Evolutionary conservation across 1,284 basidiomycete genomes (phyloP), one percentile per base, ranked within the genome.

Genomic region (Irpex sp.): DNA sequence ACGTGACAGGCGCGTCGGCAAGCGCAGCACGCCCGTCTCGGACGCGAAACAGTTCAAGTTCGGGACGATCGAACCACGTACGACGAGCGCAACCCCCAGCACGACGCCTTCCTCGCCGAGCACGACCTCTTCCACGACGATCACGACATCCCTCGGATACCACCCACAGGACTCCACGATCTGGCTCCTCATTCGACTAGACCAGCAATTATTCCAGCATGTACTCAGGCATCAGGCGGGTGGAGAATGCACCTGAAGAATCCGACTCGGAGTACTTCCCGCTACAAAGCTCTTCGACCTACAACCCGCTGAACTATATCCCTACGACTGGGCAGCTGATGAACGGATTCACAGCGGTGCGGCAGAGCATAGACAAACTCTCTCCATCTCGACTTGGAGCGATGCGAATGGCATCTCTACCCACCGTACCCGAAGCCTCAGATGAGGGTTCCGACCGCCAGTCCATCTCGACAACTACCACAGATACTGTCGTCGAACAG

Each of bases 381-480:
- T 62, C 61, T 7, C 61, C 61, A 6, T 59, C 57, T 53, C 57
- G 61, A 15, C 11, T 55, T 11, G 53, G 53, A n/a, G 56, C 61
- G 2, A 62, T 58, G 61, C 61, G 59, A 21, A 59, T 33, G 31
- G 31, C 57, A 4, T 55, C 51, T 26, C 51, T 62, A 13, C 57
- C 57, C 21, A 62, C 61, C 8, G 61, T 62, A 39, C 61, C 61
- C 9, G 61, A 62, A 59, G 61, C 61, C 15, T 62, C 61, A 9
- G 61, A 62, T 26, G 61, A 62, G 31, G 61, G 61, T 21, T 62
- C 61, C 8, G 61, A 62, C 50, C 43, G 61, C 7, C 61, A 62
- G 21, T 62, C 61, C 1, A 39, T 62, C 39, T 35, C 50, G 6
- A 62, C 61, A 1, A 58, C 57, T 2, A 47, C 50, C n/a, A 62